Evolutionary conservation across 2,329 filamentous ascomycete species (phyloP), one percentile per base, ranked within the genome.

Genomic region (Botrytis paeoniae): DNA sequence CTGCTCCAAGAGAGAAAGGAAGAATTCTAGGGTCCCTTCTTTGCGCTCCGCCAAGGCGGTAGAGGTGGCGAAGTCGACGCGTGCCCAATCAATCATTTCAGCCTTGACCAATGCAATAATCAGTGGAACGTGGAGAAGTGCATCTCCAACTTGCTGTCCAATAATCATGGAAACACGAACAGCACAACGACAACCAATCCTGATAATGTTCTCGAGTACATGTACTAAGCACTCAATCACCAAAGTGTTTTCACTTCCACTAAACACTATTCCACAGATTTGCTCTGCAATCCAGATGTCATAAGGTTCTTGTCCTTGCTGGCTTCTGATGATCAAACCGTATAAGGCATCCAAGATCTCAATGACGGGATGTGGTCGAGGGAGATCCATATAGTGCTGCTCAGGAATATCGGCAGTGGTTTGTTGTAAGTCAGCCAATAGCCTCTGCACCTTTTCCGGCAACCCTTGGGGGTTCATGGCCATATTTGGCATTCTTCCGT

Each of bases 1-100:
- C 61, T 93, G 88, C 76, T 96, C 92, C 75, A 97, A 85, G 61
- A 98, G 85, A 61, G 91, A 90, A 69, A 91, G 89, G n/a, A 98
- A 86, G 80, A 97, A 92, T 73, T 94, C 89, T 4, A 98, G 83
- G 2, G 92, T 93, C 35, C 88, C 87, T 12, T 90, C 86, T 75
- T 94, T 93, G 73, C 90, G 89, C 72, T 91, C 87, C 72, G 89
- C 85, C 32, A 98, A 86, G 2, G 92, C 89, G 80, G 92, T 91
- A 12, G 93, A 89, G 77, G 95, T 87, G 69, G 92, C 90, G 35
- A 88, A 85, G 78, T 95, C 93, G 68, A 95, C 88, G 69, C 87
- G 86, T 69, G 85, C 84, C 85, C 89, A 89, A 77, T 91, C 89
- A 12, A 92, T 78, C 54, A 91, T 84, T 70, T 91, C 89, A 3